Evolutionary conservation across 192 early-diverging fungal species (phyloP), one percentile per base, ranked within the genome.

Genomic region (Backusella westeae): DNA sequence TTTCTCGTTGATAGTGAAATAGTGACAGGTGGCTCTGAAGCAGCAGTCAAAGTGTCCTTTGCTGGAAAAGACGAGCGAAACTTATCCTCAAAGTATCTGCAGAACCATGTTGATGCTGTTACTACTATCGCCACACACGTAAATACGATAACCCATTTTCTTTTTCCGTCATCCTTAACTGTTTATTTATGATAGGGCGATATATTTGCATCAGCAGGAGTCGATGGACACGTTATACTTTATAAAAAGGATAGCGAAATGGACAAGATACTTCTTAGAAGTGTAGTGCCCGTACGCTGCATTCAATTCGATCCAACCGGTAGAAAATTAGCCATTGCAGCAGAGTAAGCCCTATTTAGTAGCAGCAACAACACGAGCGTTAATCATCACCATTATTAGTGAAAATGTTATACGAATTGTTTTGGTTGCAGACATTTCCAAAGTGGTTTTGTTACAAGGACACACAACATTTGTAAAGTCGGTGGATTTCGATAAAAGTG

Each of bases 321-420:
- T 8, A 72, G 32, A 12, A 75, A 79, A 26, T 26, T 84, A 39
- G 80, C 80, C 8, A 70, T 84, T 49, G 83, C 79, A 14, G 38
- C 77, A 41, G 83, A 84, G 83, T 84, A 81, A 68, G 73, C 69
- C 26, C 29, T 23, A 10, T 6, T 23, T 9, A 56, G 8, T 23
- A 32, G 21, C 19, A 23, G 70, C 41, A 26, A 63, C 19, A 72
- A 36, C 36, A 68, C 39, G 9, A 49, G 6, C 17, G 23, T 67
- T 29, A 34, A 49, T 67, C 34, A 56, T 59, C 29, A 67, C 38
- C 23, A 36, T 59, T 6, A 49, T 49, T 49, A 84, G 83, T 67
- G 77, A 84, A n/a, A 69, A 73, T 34, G 49, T 34, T 3, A 78
- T 84, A 29, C 74, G 71, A 0, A 74, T 84, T 32, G 56, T 84